Percentiles rank a stretch among this genome's conserved stretches.
Conservation (phyloP, 2,329 filamentous ascomycete species). For the Sclerotinia nivalis region DNA sequence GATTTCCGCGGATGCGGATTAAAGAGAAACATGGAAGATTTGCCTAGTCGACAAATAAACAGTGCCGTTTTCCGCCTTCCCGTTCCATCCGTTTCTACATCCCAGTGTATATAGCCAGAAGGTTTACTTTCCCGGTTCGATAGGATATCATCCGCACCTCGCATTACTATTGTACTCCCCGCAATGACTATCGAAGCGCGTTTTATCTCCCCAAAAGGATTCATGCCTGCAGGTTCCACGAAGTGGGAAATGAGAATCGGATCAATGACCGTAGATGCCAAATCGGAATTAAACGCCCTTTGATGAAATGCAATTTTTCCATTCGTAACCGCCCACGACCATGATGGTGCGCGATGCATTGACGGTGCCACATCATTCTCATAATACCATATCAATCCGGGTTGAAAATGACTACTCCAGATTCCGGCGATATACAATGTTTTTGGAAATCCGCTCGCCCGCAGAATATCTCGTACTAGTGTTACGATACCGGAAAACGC, state of each 20-base stretch:
- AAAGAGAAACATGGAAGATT: background rate
- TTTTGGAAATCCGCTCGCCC: background rate
- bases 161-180: background rate
- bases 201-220: background rate
- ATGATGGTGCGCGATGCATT: background rate
- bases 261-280: background rate
- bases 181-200: background rate
- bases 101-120: background rate
- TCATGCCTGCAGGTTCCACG: background rate
- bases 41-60: background rate
- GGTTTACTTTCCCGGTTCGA: background rate
- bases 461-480: background rate
- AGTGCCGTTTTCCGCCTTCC: background rate
- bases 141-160: background rate
- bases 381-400: constrained; percentile 11
- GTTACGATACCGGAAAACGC: background rate
- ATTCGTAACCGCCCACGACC: constrained; percentile 1
- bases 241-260: background rate
- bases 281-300: background rate
- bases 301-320: background rate
- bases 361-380: background rate
- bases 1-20: background rate
- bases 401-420: background rate
- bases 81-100: background rate
- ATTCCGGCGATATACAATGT: background rate